A percentile compares a stretch with the other conserved stretches of the same genome.
These are phyloP conservation scores for Pestalotiopsis sp. DNA, from an alignment of 2,329 filamentous ascomycete genomes.

Conservation along the genomic window DNA sequence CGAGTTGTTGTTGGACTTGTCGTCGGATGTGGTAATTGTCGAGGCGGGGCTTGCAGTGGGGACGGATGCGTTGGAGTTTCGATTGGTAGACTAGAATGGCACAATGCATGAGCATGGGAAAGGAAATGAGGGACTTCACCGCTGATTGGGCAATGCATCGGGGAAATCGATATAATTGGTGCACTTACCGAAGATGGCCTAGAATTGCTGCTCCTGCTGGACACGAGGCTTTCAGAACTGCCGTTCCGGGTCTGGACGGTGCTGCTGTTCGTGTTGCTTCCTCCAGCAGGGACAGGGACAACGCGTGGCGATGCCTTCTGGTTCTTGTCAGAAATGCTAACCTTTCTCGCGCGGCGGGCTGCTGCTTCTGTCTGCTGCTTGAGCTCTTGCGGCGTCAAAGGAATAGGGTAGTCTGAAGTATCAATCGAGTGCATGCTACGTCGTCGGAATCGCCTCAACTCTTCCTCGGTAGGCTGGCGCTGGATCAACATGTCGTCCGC, in stretches of 20 bases:
- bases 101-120: slow-evolving; percentile 33
- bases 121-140: slow-evolving; percentile 48
- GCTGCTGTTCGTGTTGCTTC: slow-evolving; percentile 22
- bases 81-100: slow-evolving; percentile 58
- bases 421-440: slow-evolving; percentile 77
- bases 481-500: slow-evolving; percentile 72
- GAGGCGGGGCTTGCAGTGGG: slow-evolving; percentile 57
- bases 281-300: slow-evolving; percentile 36
- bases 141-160: slow-evolving; percentile 48
- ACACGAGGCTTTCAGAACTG: slow-evolving; percentile 68
- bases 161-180: slow-evolving; percentile 19
- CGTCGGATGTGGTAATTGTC: slow-evolving; percentile 43
- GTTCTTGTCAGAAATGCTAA: slow-evolving; percentile 37
- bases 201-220: slow-evolving; percentile 60
- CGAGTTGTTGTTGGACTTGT: slow-evolving; percentile 47
- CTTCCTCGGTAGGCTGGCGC: slow-evolving; percentile 61
- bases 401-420: slow-evolving; percentile 44
- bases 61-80: slow-evolving; percentile 51
- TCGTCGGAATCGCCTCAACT: slow-evolving; percentile 76
- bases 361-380: slow-evolving; percentile 38
- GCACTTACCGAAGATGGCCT: slow-evolving; percentile 68
- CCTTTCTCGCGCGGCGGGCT: slow-evolving; percentile 33
- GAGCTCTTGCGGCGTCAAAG: slow-evolving; percentile 39
- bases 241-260: slow-evolving; percentile 48
- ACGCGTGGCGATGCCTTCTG: slow-evolving; percentile 38